Conservation (phyloP, 2,329 filamentous ascomycete genomes). For the Hyphodiscus sp. region DNA sequence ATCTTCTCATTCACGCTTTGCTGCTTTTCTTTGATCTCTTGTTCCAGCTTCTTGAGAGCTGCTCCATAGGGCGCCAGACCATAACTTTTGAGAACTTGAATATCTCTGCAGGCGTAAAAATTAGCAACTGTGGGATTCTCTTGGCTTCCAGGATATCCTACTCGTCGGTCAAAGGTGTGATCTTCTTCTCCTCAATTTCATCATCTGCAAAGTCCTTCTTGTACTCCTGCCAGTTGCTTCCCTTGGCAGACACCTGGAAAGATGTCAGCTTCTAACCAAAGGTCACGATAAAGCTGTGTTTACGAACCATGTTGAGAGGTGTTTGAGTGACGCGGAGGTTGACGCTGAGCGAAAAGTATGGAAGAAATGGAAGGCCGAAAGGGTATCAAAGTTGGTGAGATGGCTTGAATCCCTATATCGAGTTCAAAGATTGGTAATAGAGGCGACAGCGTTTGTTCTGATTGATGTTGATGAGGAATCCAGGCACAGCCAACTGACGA, state of each 20-base stretch:
- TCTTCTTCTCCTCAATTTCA: constrained; percentile 99
- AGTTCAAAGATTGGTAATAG: constrained; percentile 3
- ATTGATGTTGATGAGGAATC: constrained; percentile 14
- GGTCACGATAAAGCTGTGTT: not conserved
- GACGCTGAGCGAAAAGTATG: not conserved
- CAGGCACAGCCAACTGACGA: constrained; percentile 16
- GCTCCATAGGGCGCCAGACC: constrained; percentile 93
- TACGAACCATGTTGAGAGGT: not conserved
- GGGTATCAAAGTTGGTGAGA: not conserved
- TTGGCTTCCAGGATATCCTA: constrained; percentile 42
- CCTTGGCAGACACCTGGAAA: not conserved
- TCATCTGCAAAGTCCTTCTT: constrained; percentile 69
- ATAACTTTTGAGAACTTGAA: constrained; percentile 98
- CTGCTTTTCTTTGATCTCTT: constrained; percentile 99
- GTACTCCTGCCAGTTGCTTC: not conserved
- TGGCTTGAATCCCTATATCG: not conserved
- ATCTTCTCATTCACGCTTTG: constrained; percentile 99
- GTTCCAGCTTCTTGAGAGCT: constrained; percentile 93
- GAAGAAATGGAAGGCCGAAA: not conserved
- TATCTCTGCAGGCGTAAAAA: constrained; percentile 64
- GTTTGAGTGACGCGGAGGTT: not conserved
- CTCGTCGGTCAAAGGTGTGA: constrained; percentile 94
- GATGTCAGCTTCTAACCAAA: not conserved
- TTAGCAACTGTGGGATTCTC: constrained; percentile 18
- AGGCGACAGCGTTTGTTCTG: constrained; percentile 3